Base-by-base conservation (phyloP, 805 yeast species). In the Candida sanyiensis region DNA sequence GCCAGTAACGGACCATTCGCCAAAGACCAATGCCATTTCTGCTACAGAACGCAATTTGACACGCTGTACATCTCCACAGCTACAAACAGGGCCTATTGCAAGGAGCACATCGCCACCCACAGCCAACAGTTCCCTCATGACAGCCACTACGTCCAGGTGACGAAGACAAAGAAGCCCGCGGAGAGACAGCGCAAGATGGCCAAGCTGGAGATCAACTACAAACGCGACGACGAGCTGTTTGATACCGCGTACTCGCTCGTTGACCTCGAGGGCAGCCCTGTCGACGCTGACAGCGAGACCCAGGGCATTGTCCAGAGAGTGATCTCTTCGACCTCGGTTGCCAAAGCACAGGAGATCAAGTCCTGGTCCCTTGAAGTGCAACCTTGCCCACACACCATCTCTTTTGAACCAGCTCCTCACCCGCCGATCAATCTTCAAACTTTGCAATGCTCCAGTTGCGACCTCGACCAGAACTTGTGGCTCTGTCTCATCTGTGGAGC, bases 311-410 rank as follows among this genome's bases (percentile, higher is more conserved):
- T 75, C 0, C 62, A 67, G 1, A 65, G 61, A 2, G 69, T 86
- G 3, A 48, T 80, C 35, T 58, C 54, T 6, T 70, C 89, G 2
- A 74, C 76, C 22, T 83, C 93, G 0, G 69, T 75, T 4, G 66
- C 72, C 16, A 68, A 67, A 38, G 67, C 71, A 28, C 75, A 86
- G 49, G 94, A 88, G 54, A 75, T 88, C 39, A 77, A 80, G 51
- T 80, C 95, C 1, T 93, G 99, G 99, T 90, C 87, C 56, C 83
- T 84, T 48, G 95, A 89, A 48, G 75, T 90, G 16, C 56, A 69
- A 11, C 77, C 95, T 0, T 93, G 98, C 57, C 72, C 66, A 31
- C 98, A 93, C 56, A 75, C 89, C 0, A 60, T 70, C 25, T 67
- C 66, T n/a, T 64, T 85, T 23, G 54, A 60, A 25, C 23, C 33